Evolutionary conservation across 2,329 filamentous ascomycete genomes (phyloP).

Genomic region (Ophiosphaerella narmari): DNA sequence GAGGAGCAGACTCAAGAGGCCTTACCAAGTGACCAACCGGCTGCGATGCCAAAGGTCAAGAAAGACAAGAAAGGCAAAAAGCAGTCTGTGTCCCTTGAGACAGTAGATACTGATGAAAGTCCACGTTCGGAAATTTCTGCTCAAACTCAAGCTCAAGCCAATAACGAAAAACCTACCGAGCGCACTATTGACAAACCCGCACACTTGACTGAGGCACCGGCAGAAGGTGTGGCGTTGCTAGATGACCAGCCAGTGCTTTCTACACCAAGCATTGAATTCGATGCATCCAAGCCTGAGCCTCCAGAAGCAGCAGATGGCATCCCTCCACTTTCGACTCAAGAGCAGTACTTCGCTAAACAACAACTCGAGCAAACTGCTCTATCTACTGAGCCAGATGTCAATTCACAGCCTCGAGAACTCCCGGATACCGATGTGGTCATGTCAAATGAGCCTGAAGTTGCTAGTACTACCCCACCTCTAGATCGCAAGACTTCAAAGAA

Average conservation of each 20-base stretch:
- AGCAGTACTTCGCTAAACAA: not conserved
- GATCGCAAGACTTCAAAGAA: conserved; percentile 38
- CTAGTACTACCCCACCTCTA: conserved; percentile 7
- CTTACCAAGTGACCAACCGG: conserved; percentile 17
- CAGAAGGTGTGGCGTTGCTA: not conserved
- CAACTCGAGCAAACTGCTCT: not conserved
- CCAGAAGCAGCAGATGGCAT: not conserved
- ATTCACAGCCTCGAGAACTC: conserved; percentile 1
- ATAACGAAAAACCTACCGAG: not conserved
- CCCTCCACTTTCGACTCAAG: not conserved
- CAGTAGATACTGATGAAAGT: conserved; percentile 3
- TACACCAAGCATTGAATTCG: not conserved
- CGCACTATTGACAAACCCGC: not conserved
- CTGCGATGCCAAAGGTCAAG: conserved; percentile 21
- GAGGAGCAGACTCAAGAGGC: conserved; percentile 11
- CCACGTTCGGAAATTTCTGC: not conserved
- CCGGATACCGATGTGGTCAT: not conserved
- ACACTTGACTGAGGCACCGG: not conserved
- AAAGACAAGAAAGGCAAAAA: conserved; percentile 36
- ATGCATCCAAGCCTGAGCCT: not conserved
- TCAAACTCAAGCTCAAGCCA: conserved; percentile 7
- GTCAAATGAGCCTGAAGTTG: not conserved
- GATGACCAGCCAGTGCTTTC: not conserved
- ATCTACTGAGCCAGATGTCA: not conserved
- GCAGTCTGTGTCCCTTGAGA: conserved; percentile 13